Conservation (phyloP, 2,329 filamentous ascomycete genomes). For the Paecilomyces niveus region DNA sequence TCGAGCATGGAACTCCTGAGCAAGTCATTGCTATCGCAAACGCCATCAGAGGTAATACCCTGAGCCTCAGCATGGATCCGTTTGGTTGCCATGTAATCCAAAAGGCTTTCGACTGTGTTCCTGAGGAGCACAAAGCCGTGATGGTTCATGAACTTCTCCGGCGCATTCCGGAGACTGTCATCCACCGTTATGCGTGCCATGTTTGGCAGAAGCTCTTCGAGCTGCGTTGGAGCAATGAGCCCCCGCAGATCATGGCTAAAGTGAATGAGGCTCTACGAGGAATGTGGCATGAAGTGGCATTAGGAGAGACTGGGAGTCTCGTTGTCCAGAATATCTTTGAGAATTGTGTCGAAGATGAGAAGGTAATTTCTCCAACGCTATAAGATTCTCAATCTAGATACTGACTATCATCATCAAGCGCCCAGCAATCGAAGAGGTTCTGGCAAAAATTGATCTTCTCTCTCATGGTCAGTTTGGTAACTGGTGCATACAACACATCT, state of each 20-base stretch:
- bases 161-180: constrained; percentile 93
- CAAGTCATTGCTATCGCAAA: constrained; percentile 93
- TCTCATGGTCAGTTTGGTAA: constrained; percentile 98
- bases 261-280: constrained; percentile 91
- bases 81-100: constrained; percentile 98
- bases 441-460: constrained; percentile 90
- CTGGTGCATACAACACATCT: constrained; percentile 99
- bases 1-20: constrained; percentile 92
- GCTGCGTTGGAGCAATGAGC: constrained; percentile 87
- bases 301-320: constrained; percentile 93
- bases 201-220: constrained; percentile 99
- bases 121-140: constrained; percentile 93
- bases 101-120: constrained; percentile 96
- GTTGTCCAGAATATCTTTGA: constrained; percentile 99
- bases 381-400: background rate
- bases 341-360: constrained; percentile 97
- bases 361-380: constrained; percentile 53
- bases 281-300: constrained; percentile 98
- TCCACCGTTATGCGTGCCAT: constrained; percentile 97
- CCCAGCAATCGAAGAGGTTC: constrained; percentile 92
- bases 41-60: constrained; percentile 85
- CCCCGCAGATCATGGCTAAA: constrained; percentile 96
- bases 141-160: constrained; percentile 98
- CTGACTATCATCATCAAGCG: constrained; percentile 52
- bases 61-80: constrained; percentile 94